Base-by-base conservation (phyloP, 1,284 basidiomycete genomes). In the Apiotrichum siamense region DNA sequence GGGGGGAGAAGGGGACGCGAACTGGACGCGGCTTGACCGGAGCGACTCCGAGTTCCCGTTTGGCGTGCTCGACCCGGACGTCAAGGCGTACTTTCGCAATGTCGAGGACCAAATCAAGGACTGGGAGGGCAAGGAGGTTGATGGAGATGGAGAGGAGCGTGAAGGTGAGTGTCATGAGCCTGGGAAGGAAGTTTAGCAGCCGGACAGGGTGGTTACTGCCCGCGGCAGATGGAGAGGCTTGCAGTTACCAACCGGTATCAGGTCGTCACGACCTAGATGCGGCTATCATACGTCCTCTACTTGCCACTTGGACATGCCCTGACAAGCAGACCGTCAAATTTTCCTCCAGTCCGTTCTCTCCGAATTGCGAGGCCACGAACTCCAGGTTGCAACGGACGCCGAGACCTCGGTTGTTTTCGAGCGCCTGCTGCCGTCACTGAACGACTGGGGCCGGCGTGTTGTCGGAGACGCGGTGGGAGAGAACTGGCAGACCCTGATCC, bases 371-470 rank as follows among this genome's bases (percentile, higher is more conserved):
- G 85, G 81, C 5, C 89, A 93, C 67, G 93, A 96, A 73, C 84
- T 86, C 44, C 83, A 87, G 58, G 80, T 94, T 15, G 84, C 90
- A 1, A 91, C 91, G 0, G 93, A 97, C 72, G 87, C 88, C 2
- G 91, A 96, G 54, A 91, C 88, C 59, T 89, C 89, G 1, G 79
- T 86, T 26, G 82, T 94, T 42, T 74, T 97, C 46, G 92, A 97
- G 70, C 79, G 90, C 59, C 84, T 96, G 79, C 67, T 83, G 15
- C 81, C 91, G 64, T 92, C 88, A 1, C 90, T 97, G 84, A 90
- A 93, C 67, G 91, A 96, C 72, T 92, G 91, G 75, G 86, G 87
- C 17, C 79, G 87, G 46, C 80, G 92, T 50, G 89, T 94, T 3
- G 85, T 96, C 59, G 76, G 88, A 52, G 91, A 94, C 69, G 82